Percentiles rank a stretch among this genome's conserved stretches.
These are phyloP conservation scores for Rutstroemia sydowiana DNA, from an alignment of 2,329 filamentous ascomycete species.

Conservation along the genomic window DNA sequence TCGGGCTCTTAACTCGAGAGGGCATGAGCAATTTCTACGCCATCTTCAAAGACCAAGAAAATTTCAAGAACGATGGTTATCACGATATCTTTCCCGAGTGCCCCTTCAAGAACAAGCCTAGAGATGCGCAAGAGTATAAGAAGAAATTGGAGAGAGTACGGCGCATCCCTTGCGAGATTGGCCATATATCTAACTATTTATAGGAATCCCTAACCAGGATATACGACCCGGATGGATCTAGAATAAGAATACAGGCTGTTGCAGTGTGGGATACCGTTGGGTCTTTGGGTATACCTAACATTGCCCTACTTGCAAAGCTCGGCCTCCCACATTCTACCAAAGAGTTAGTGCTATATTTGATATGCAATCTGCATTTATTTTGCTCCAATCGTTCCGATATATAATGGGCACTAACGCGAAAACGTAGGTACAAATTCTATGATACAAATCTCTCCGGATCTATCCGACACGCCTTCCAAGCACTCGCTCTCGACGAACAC, in stretches of 20 bases:
- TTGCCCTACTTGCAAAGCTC: constrained; percentile 31
- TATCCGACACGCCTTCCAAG: constrained; percentile 43
- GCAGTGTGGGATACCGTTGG: constrained; percentile 43
- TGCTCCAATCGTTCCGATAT: neutral
- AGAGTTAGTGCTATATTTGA: constrained; percentile 14
- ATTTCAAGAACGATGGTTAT: constrained; percentile 31
- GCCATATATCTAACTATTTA: constrained; percentile 4
- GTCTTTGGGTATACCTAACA: constrained; percentile 34
- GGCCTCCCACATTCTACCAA: constrained; percentile 31
- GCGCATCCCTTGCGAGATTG: neutral
- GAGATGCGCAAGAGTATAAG: constrained; percentile 28
- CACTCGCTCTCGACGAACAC: constrained; percentile 43
- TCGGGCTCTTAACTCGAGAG: constrained; percentile 34
- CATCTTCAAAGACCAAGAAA: constrained; percentile 33
- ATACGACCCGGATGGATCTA: constrained; percentile 29
- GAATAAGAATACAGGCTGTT: constrained; percentile 38
- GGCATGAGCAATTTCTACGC: constrained; percentile 38
- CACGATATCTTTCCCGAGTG: constrained; percentile 25
- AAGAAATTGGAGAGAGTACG: constrained; percentile 32
- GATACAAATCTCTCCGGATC: constrained; percentile 37
- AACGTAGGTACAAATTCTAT: constrained; percentile 31
- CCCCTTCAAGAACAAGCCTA: constrained; percentile 27
- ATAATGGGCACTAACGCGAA: neutral
- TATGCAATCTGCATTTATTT: neutral
- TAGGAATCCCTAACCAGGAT: constrained; percentile 33